Evolutionary conservation across 139 green algal species (phyloP), one percentile per base, ranked within the genome.

Genomic region (Chlorella sp.): DNA sequence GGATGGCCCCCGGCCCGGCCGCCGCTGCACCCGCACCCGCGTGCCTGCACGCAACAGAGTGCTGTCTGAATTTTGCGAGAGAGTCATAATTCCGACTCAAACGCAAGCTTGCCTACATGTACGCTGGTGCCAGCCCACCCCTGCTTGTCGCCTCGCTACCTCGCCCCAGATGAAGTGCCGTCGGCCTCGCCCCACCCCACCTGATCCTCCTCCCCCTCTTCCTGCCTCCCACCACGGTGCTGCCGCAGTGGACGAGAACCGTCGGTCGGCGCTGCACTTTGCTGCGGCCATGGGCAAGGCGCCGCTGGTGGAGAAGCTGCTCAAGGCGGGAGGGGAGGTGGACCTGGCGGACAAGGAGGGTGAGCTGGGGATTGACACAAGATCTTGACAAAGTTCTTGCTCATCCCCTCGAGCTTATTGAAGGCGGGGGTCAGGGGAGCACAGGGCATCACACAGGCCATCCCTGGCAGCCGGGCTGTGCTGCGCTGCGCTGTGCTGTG

Each of bases 181-280:
- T 21, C 32, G 32, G 1, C 73, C 12, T 42, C 36, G 36, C 0
- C 37, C 79, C 79, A 0, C 48, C 15, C 48, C 48, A 12, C 14
- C 48, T 28, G 3, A 12, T 71, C 42, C 79, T 39, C 12, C 42
- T 15, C n/a, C n/a, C n/a, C n/a, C n/a, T n/a, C n/a, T 0, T 30
- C 48, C 53, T 71, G 36, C 9, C 30, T 21, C 32, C 40, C 24
- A 37, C 53, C 53, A 57, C 48, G 7, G 48, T 57, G n/a, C n/a
- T 57, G 48, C 48, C 34, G 68, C 84, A 88, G 86, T 98, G 7
- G 94, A 98, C 83, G 95, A 97, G 36, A 95, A 97, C 87, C 85
- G 93, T n/a, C 91, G 96, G 40, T 97, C 95, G 91, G 97, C 94
- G 0, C 93, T 99, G 28, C 96, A 98, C 93, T 99, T 98, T 95